Percentiles rank a stretch among this genome's conserved stretches.
phyloP scores from a whole-genome alignment of 352 stramenopile species.

The Thraustochytrium sp. region DNA sequence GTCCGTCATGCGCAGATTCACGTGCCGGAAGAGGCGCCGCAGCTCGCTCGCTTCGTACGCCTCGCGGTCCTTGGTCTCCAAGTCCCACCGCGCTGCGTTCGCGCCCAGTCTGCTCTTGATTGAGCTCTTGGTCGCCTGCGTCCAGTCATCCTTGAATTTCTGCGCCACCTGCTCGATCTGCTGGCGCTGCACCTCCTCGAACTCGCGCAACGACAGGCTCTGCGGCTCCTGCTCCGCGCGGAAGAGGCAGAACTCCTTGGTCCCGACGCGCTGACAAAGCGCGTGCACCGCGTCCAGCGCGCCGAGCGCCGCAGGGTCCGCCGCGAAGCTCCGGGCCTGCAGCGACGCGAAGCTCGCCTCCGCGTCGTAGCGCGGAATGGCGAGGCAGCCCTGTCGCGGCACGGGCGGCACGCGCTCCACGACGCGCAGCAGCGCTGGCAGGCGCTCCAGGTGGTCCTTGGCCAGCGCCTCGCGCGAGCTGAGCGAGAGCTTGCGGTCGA shows the following conservation, averaged over 20 bases:
- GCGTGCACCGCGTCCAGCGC: conserved; percentile 5
- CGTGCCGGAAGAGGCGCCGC: conserved; percentile 52
- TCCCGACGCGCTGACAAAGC: not conserved
- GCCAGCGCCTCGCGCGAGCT: not conserved
- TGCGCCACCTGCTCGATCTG: conserved; percentile 19
- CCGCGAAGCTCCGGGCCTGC: not conserved
- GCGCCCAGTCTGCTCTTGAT: conserved; percentile 32
- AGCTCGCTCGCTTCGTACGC: conserved; percentile 63
- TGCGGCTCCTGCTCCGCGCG: not conserved
- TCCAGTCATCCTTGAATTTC: conserved; percentile 56
- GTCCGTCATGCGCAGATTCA: conserved; percentile 67
- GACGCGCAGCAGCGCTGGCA: not conserved
- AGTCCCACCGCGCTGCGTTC: conserved; percentile 56
- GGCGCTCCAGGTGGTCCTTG: not conserved
- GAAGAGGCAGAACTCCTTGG: not conserved
- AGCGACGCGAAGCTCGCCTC: not conserved
- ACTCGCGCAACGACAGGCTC: conserved; percentile 39
- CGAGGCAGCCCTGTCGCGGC: not conserved
- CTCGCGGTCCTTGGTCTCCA: conserved; percentile 58
- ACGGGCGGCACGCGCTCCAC: not conserved
- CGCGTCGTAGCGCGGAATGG: not conserved
- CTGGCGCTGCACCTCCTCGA: conserved; percentile 28
- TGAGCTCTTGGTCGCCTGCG: not conserved
- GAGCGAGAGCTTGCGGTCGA: conserved; percentile 54
- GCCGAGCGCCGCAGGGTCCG: not conserved